These are phyloP conservation scores for Phytophthora sp. DNA, from an alignment of 352 stramenopile genomes.

Conservation along the genomic window DNA sequence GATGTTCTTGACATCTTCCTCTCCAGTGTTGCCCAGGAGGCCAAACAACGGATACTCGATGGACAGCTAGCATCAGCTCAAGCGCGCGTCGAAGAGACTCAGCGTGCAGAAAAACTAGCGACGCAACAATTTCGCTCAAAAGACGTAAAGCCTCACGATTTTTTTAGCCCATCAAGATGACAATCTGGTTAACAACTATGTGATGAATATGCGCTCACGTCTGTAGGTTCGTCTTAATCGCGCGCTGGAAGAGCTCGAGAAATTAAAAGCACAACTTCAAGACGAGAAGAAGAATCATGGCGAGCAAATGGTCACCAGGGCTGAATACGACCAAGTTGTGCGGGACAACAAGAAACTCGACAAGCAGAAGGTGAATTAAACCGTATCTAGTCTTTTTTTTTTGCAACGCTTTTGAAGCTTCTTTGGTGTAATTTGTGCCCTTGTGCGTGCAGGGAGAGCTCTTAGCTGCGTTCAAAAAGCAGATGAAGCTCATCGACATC, in stretches of 20 bases:
- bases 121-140: conserved; percentile 79
- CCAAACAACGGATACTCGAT: conserved; percentile 77
- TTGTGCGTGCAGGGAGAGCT: conserved; percentile 56
- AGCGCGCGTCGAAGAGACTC: conserved; percentile 53
- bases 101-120: conserved; percentile 67
- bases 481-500: conserved; percentile 89
- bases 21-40: conserved; percentile 64
- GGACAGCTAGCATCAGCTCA: conserved; percentile 59
- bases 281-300: conserved; percentile 59
- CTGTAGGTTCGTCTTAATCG: conserved; percentile 75
- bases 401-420: too few relatives aligned
- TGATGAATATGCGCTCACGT: not conserved
- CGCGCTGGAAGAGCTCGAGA: conserved; percentile 78
- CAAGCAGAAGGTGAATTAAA: conserved; percentile 79
- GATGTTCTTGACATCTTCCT: not conserved
- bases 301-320: conserved; percentile 54
- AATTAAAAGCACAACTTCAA: conserved; percentile 67
- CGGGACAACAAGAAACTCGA: conserved; percentile 79
- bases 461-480: conserved; percentile 82
- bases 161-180: not conserved
- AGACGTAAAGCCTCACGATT: conserved; percentile 42
- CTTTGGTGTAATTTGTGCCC: too few relatives aligned
- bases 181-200: not conserved
- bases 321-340: conserved; percentile 64
- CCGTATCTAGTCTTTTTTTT: too few relatives aligned